Evolutionary conservation across 139 green algal species (phyloP).

Genomic region (Dunaliella sp.): DNA sequence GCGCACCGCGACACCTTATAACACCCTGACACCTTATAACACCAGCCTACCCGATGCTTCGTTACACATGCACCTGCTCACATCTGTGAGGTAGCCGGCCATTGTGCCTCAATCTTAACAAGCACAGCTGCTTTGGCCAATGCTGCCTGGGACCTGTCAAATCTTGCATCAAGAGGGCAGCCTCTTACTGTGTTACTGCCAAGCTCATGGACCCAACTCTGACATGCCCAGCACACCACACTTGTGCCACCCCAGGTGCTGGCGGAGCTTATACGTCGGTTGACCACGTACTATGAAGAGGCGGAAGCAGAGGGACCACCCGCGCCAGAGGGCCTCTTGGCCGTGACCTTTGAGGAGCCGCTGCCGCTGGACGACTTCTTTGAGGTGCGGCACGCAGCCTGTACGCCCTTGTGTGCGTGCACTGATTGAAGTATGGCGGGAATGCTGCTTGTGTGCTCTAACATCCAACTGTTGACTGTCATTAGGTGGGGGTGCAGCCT

Average conservation of each 20-base stretch:
- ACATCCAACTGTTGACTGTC: not conserved
- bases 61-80: too few species aligned
- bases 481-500: not conserved
- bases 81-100: too few species aligned
- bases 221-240: too few species aligned
- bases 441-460: not conserved
- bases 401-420: not conserved
- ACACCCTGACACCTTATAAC: too few species aligned
- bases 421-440: not conserved
- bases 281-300: slow-evolving; percentile 45
- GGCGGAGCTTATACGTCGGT: slow-evolving; percentile 49
- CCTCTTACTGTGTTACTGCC: too few species aligned
- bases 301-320: slow-evolving; percentile 22
- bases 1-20: too few species aligned
- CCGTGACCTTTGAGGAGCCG: slow-evolving; percentile 45
- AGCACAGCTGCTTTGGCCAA: not conserved
- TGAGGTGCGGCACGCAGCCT: slow-evolving; percentile 21
- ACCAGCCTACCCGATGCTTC: too few species aligned
- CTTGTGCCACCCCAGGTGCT: too few species aligned
- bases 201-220: too few species aligned
- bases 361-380: slow-evolving; percentile 60
- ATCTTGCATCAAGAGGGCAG: too few species aligned
- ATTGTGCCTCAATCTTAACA: too few species aligned
- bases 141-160: not conserved
- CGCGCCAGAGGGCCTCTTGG: slow-evolving; percentile 30